Evolutionary conservation across 345 rosid species (phyloP), one percentile per base, ranked within the genome.

Genomic region (Eutrema japonicum): DNA sequence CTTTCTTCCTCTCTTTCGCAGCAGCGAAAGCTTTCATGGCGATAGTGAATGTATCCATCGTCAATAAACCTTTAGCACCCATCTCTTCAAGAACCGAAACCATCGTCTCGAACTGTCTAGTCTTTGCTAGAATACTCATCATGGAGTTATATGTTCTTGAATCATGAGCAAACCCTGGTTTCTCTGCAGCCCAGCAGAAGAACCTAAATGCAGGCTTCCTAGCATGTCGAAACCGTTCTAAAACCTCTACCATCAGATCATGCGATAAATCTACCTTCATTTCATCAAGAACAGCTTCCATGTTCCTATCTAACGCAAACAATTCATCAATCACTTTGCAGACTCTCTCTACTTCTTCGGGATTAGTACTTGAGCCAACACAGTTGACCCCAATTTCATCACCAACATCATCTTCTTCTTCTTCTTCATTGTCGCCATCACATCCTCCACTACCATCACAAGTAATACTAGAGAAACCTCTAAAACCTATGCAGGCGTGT

Each of bases 281-380:
- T 78, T 85, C 94, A 72, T 90, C 92, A 38, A 95, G 84, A 71
- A 92, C 96, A 1, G 96, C 88, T 80, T 95, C 97, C 97, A 92
- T 86, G 77, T 95, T 95, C 32, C 90, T 80, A 78, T 95, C 98
- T 63, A 88, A 76, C 0, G 83, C 82, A 45, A 92, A 88, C 82
- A 95, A 83, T 80, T 90, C 96, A 27, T 90, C 89, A 38, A 95
- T 92, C 86, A 90, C 89, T 86, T 85, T 87, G 85, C 98, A 88
- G 16, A 92, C 87, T 71, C 85, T 83, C 66, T 82, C 89, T 16
- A 88, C 89, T 81, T 88, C 94, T 60, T 60, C 55, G 0, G 78
- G 83, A 67, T 87, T 82, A 0, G 78, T 82, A 47, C 46, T 61
- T 1, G 88, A 70, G 5, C 71, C 65, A 68, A 18, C 65, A 32